Conservation (phyloP, 2,329 filamentous ascomycete species). For the Hirsutella rhossiliensis region DNA sequence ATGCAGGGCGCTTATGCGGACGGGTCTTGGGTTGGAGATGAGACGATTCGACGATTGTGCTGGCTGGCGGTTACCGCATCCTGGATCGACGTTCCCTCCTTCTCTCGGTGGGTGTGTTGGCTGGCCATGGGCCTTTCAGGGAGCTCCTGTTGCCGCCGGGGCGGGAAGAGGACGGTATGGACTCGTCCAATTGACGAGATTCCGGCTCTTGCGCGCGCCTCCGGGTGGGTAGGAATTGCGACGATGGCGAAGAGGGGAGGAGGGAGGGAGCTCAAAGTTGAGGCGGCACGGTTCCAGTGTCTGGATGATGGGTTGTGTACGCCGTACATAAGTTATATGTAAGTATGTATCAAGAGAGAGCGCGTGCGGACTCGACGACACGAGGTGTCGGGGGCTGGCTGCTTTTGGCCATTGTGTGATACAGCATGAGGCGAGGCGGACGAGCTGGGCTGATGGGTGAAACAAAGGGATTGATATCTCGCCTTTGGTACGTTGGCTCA, state of each 20-base stretch:
- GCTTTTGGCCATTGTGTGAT: neutral
- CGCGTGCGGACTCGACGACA: too few relatives aligned
- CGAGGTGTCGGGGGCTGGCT: neutral
- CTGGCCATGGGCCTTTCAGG: conserved; percentile 23
- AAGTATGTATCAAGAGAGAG: neutral
- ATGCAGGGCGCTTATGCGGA: conserved; percentile 4
- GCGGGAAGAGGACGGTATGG: neutral
- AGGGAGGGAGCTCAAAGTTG: too few relatives aligned
- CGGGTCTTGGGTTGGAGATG: neutral
- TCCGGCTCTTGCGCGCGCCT: too few relatives aligned
- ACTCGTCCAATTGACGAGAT: too few relatives aligned
- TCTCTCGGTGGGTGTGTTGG: neutral
- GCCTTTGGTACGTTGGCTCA: too few relatives aligned
- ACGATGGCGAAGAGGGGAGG: too few relatives aligned
- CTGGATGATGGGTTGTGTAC: too few relatives aligned
- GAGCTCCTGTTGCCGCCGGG: conserved; percentile 24
- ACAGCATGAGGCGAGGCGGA: conserved; percentile 4
- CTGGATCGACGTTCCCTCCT: neutral
- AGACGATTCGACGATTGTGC: conserved; percentile 3
- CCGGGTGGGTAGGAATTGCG: too few relatives aligned
- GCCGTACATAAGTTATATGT: too few relatives aligned
- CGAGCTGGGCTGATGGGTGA: conserved; percentile 2
- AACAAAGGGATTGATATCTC: neutral
- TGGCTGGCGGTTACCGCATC: conserved; percentile 4
- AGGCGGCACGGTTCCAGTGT: too few relatives aligned